Percentiles rank a stretch among this genome's conserved stretches.
phyloP scores from a whole-genome alignment of 2,329 filamentous ascomycete genomes.

The Xylariaceae sp. region DNA sequence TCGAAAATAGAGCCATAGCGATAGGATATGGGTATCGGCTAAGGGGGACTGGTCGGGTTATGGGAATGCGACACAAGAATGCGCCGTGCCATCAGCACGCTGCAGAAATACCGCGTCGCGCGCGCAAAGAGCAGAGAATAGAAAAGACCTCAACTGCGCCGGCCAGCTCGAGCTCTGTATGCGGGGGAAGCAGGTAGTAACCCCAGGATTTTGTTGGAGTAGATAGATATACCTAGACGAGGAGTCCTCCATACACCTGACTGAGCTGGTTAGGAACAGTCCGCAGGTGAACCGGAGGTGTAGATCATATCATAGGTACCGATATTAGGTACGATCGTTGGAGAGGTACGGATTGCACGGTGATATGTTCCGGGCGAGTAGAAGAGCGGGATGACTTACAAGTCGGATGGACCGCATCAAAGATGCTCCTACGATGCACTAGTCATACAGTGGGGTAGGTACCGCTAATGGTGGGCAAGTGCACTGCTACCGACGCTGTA shows the following conservation, averaged over 20 bases:
- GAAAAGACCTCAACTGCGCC: constrained; percentile 15
- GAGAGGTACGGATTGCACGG: background rate
- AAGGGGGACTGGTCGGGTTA: constrained; percentile 9
- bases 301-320: background rate
- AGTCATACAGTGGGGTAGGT: background rate
- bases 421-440: background rate
- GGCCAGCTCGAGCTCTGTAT: constrained; percentile 10
- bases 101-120: constrained; percentile 11
- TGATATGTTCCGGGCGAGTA: background rate
- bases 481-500: no score
- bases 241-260: background rate
- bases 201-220: constrained; percentile 8
- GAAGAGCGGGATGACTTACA: no score
- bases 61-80: constrained; percentile 11
- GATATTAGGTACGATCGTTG: no score
- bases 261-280: background rate
- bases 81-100: constrained; percentile 3
- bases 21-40: constrained; percentile 8
- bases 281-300: background rate
- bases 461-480: background rate
- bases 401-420: no score
- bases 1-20: constrained; percentile 33
- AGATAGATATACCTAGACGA: background rate
- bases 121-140: background rate
- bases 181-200: constrained; percentile 22